Evolutionary conservation across 2,329 filamentous ascomycete genomes (phyloP).

Genomic region (Aspergillus cejpii): DNA sequence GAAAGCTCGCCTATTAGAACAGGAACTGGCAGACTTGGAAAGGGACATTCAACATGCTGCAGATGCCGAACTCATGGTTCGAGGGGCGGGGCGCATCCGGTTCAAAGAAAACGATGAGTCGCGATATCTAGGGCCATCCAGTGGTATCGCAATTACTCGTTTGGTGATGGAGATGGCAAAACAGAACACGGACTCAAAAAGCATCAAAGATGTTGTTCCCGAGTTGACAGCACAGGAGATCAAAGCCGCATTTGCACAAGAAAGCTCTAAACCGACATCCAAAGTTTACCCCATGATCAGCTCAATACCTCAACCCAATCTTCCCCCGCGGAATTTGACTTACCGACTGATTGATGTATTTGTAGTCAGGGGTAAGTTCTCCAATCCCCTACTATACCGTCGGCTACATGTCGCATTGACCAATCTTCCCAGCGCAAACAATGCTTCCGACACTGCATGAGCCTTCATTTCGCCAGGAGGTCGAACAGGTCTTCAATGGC

Average conservation of each 20-base stretch:
- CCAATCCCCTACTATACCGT: neutral
- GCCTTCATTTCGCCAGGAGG: slow-evolving; percentile 64
- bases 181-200: slow-evolving; percentile 81
- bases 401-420: slow-evolving; percentile 8
- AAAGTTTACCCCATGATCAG: slow-evolving; percentile 91
- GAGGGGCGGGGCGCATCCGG: slow-evolving; percentile 76
- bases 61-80: slow-evolving; percentile 76
- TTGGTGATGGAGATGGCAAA: slow-evolving; percentile 96
- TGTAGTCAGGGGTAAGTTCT: slow-evolving; percentile 64
- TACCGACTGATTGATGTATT: slow-evolving; percentile 79
- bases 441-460: slow-evolving; percentile 86
- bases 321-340: slow-evolving; percentile 68
- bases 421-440: slow-evolving; percentile 61
- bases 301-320: slow-evolving; percentile 65
- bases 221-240: slow-evolving; percentile 61
- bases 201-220: slow-evolving; percentile 85
- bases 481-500: slow-evolving; percentile 74
- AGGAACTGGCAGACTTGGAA: slow-evolving; percentile 70
- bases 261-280: slow-evolving; percentile 60
- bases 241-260: slow-evolving; percentile 60
- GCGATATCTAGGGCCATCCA: slow-evolving; percentile 86
- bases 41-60: slow-evolving; percentile 65
- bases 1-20: slow-evolving; percentile 72
- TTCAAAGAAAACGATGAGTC: slow-evolving; percentile 81
- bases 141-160: slow-evolving; percentile 89